These are phyloP conservation scores for Casuarina equisetifolia DNA, from an alignment of 306 rosid species.

Conservation along the genomic window DNA sequence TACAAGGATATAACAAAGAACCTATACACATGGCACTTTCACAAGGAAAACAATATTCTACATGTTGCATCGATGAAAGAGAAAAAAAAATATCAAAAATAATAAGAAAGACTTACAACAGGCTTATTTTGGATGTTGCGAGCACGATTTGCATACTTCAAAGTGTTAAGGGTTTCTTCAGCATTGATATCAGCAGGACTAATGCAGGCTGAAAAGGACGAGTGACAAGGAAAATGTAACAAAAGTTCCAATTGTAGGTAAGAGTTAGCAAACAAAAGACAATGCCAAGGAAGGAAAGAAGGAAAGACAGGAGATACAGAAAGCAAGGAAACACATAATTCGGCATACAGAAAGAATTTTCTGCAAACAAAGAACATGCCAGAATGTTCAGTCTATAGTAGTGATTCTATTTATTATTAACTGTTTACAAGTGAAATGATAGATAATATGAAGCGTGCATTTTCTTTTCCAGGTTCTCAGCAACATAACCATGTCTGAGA, in stretches of 20 bases:
- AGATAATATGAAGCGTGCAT: conserved; percentile 14
- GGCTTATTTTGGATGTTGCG: conserved; percentile 98
- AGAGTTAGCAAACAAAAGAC: conserved; percentile 12
- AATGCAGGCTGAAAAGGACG: conserved; percentile 77
- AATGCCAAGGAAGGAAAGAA: conserved; percentile 18
- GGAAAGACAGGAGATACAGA: not conserved
- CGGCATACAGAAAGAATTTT: conserved; percentile 14
- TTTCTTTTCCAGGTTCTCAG: conserved; percentile 23
- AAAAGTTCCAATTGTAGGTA: conserved; percentile 14
- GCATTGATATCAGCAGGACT: conserved; percentile 99
- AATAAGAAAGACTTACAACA: conserved; percentile 60
- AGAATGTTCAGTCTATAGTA: conserved; percentile 15
- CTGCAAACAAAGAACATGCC: not conserved
- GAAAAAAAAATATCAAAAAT: conserved; percentile 4
- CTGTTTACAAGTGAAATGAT: not conserved
- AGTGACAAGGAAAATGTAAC: conserved; percentile 33
- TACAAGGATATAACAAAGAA: conserved; percentile 24
- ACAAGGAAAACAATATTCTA: conserved; percentile 29
- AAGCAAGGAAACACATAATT: not conserved
- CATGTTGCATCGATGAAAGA: not conserved
- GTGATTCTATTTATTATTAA: not conserved
- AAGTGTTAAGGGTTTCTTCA: conserved; percentile 98
- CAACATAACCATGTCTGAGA: not conserved
- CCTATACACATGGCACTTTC: conserved; percentile 12
- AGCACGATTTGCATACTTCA: conserved; percentile 98